A percentile compares a stretch with the other conserved stretches of the same genome.
Conservation (phyloP, 768 basidiomycete genomes). For the Termitomyces sp. region DNA sequence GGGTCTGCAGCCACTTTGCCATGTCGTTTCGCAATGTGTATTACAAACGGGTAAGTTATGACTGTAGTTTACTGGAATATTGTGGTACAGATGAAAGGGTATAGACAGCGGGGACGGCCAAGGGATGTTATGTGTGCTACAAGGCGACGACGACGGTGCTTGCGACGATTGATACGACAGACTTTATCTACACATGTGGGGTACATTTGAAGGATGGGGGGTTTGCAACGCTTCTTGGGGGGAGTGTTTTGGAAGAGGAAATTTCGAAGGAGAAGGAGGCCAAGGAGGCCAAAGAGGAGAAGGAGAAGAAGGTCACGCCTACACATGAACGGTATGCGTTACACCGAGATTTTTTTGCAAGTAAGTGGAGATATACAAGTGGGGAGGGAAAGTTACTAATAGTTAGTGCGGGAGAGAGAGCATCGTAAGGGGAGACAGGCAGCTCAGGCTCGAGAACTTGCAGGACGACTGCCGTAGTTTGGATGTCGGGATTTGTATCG, state of each 20-base stretch:
- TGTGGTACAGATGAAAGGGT: conserved; percentile 9
- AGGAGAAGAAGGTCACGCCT: conserved; percentile 32
- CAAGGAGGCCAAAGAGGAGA: conserved; percentile 33
- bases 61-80: background rate
- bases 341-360: conserved; percentile 76
- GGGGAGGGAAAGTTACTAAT: background rate
- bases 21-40: conserved; percentile 84
- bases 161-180: conserved; percentile 74
- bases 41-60: conserved; percentile 73
- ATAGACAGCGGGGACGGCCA: conserved; percentile 73
- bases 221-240: conserved; percentile 58
- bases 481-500: conserved; percentile 1
- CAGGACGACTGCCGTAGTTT: conserved; percentile 52
- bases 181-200: conserved; percentile 84
- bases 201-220: conserved; percentile 75
- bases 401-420: conserved; percentile 65
- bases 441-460: conserved; percentile 63
- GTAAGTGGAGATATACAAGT: conserved; percentile 21
- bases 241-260: conserved; percentile 79
- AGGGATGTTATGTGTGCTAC: conserved; percentile 74
- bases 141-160: conserved; percentile 81
- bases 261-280: conserved; percentile 31
- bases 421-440: conserved; percentile 65
- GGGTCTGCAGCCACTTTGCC: no score
- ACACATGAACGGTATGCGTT: conserved; percentile 72